Conservation (phyloP, 2,329 filamentous ascomycete genomes). For the Graphiopsis chlorocephala region DNA sequence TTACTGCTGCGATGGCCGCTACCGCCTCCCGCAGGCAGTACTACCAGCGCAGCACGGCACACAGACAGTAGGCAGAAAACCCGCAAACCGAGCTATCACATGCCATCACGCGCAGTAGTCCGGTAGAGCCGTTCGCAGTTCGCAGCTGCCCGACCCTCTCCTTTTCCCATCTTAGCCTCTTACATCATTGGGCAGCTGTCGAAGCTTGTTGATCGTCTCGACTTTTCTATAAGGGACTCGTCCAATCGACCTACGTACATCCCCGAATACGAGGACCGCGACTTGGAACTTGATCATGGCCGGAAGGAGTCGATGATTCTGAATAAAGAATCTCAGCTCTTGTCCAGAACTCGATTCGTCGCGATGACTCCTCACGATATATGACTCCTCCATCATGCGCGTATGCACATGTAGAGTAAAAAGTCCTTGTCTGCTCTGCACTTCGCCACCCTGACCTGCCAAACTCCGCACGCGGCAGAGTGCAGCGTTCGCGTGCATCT, state of each 20-base stretch:
- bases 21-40: neutral
- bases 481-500: conserved; percentile 10
- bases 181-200: conserved; percentile 8
- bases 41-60: neutral
- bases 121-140: conserved; percentile 10
- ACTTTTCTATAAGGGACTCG: neutral
- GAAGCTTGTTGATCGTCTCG: neutral
- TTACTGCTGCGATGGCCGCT: neutral
- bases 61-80: neutral
- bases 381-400: neutral
- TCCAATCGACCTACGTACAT: neutral
- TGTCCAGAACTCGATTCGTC: neutral
- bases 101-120: conserved; percentile 9
- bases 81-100: conserved; percentile 7
- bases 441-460: conserved; percentile 4
- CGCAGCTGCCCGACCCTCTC: conserved; percentile 12
- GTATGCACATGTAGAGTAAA: neutral
- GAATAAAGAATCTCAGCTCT: neutral
- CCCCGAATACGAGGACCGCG: neutral
- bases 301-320: neutral
- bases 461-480: neutral
- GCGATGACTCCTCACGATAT: neutral
- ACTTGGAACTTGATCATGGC: neutral
- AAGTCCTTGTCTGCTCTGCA: neutral
- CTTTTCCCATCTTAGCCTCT: conserved; percentile 9